Conservation (phyloP, 495 filamentous ascomycete genomes). For the Podospora fimiseda region DNA sequence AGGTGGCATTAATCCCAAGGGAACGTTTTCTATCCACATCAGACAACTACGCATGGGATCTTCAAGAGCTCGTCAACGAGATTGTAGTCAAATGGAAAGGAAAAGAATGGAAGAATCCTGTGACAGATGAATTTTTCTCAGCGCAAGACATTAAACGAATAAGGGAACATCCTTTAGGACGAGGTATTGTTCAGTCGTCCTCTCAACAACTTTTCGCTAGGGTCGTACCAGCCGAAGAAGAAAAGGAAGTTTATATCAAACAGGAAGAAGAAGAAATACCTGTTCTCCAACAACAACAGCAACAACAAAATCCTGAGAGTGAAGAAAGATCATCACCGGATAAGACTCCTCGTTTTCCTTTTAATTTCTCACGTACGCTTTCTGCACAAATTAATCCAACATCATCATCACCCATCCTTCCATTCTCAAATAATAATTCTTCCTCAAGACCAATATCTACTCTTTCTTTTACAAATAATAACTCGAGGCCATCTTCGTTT, state of each 20-base stretch:
- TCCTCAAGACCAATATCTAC: no score
- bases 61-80: not conserved
- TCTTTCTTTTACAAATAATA: no score
- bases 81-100: not conserved
- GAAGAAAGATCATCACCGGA: no score
- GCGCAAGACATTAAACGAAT: not conserved
- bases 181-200: not conserved
- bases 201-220: not conserved
- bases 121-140: not conserved
- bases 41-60: not conserved
- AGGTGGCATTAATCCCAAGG: not conserved
- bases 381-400: no score
- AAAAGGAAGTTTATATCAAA: not conserved
- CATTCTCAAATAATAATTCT: no score
- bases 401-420: no score
- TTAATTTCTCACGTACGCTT: no score
- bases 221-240: not conserved
- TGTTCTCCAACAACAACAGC: not conserved
- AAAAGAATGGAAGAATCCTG: not conserved
- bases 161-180: conserved; percentile 1
- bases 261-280: not conserved
- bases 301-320: no score
- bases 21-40: not conserved
- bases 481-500: no score
- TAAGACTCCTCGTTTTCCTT: no score